Percentiles rank a stretch among this genome's conserved stretches.
Evolutionary conservation across 1,139 yeast genomes (phyloP).

Genomic region (Yamadazyma epiphylla): DNA sequence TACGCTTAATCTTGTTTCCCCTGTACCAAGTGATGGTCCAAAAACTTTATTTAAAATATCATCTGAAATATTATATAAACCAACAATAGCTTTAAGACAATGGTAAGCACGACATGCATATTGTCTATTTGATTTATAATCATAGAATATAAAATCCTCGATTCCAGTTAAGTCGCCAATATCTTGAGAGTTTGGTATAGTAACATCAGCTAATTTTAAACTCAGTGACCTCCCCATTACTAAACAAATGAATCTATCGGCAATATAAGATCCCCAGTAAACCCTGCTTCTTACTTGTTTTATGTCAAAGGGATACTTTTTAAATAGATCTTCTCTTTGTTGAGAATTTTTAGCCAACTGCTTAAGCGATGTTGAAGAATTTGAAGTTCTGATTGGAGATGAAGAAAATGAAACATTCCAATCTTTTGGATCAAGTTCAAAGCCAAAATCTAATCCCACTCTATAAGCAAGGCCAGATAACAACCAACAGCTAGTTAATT

Average conservation of each 20-base stretch:
- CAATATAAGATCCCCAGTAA: constrained; percentile 13
- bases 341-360: not conserved
- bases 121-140: constrained; percentile 8
- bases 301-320: constrained; percentile 10
- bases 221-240: constrained; percentile 12
- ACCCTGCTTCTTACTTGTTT: constrained; percentile 10
- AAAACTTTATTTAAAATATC: constrained; percentile 10
- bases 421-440: constrained; percentile 11
- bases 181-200: constrained; percentile 12
- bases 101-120: constrained; percentile 9
- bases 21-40: constrained; percentile 5
- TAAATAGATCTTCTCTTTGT: constrained; percentile 4
- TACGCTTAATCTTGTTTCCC: constrained; percentile 4
- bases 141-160: constrained; percentile 11
- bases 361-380: not conserved
- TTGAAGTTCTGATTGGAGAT: not conserved
- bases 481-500: constrained; percentile 10
- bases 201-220: constrained; percentile 10
- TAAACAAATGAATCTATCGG: constrained; percentile 10
- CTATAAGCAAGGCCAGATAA: constrained; percentile 11
- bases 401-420: constrained; percentile 8
- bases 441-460: constrained; percentile 10
- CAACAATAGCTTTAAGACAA: constrained; percentile 9
- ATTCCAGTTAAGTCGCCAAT: constrained; percentile 12
- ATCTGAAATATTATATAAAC: constrained; percentile 7